phyloP scores from a whole-genome alignment of 2,329 filamentous ascomycete species.

The Fusarium burgessii region DNA sequence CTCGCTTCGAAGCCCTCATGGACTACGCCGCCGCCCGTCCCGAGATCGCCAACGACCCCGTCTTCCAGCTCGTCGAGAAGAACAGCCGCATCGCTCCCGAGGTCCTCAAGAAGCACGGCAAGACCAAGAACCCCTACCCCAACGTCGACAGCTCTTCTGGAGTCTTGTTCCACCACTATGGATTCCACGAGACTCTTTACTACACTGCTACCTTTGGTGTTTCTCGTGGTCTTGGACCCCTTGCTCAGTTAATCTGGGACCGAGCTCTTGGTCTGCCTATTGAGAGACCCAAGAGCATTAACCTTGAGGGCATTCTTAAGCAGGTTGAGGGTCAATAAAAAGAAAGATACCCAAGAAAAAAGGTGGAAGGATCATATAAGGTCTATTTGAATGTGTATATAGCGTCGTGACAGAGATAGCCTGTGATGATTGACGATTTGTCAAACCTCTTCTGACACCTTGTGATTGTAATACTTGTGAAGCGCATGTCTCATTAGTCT shows the following conservation, averaged over 20 bases:
- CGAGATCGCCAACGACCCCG: constrained; percentile 86
- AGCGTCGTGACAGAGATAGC: constrained; percentile 30
- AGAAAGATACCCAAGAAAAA: constrained; percentile 35
- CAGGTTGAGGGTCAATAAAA: constrained; percentile 62
- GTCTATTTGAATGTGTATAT: constrained; percentile 44
- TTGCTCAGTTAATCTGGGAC: constrained; percentile 97
- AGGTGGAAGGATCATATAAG: constrained; percentile 18
- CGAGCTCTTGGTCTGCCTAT: constrained; percentile 93
- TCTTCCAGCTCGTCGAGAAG: constrained; percentile 94
- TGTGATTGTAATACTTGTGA: neutral
- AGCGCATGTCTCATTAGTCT: neutral
- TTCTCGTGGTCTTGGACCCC: constrained; percentile 80
- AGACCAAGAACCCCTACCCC: constrained; percentile 97
- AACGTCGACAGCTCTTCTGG: constrained; percentile 96
- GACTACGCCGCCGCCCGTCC: constrained; percentile 89
- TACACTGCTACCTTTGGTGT: constrained; percentile 83
- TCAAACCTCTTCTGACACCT: neutral
- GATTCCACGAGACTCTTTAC: constrained; percentile 96
- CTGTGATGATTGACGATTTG: constrained; percentile 31
- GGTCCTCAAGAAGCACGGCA: constrained; percentile 94
- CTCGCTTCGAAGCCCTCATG: constrained; percentile 96
- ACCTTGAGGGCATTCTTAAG: constrained; percentile 86
- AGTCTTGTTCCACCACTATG: constrained; percentile 97
- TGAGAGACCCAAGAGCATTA: constrained; percentile 97
- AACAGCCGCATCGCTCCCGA: constrained; percentile 92